Evolutionary conservation across 1,284 basidiomycete genomes (phyloP), one percentile per base, ranked within the genome.

Genomic region (Ganoderma leucocontextum): DNA sequence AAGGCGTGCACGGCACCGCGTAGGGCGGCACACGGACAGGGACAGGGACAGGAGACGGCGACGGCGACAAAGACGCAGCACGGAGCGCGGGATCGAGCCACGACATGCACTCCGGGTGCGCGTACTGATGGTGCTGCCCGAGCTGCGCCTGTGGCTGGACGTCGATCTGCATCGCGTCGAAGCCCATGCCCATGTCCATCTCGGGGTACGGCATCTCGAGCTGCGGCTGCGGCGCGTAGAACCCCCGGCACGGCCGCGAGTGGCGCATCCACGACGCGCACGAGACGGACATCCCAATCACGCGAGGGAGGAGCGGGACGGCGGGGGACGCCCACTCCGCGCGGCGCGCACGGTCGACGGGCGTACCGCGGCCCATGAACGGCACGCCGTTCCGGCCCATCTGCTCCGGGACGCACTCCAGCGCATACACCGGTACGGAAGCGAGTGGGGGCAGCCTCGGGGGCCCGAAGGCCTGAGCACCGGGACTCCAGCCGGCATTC

Each of bases 281-380:
- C 49, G 22, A 19, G 10, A 49, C 55, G 10, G 47, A 19, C 42
- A 62, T 25, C 35, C 52, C 12, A 25, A 53, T 49, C 35, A 15
- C 41, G 39, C 42, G 39, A 2, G 44, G 35, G 13, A 53, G 62
- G 8, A 57, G 55, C 17, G 67, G 36, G 1, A 19, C 36, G 9
- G 63, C 22, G 25, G 71, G 70, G 0, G 61, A 49, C 1, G 62
- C 66, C 75, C 75, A 76, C 47, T 75, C 75, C 13, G 65, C 65
- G 17, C 69, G 71, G 42, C 74, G 71, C 60, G 62, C 63, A 4
- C 61, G 62, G 64, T 74, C 75, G 44, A 74, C 68, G 41, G 75
- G 75, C 29, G 75, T 76, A 2, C 75, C 75, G 42, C 75, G 72
- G n/a, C 75, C 75, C 65, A 76, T 65, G 70, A 67, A 75, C 4